phyloP scores from a whole-genome alignment of 2,329 filamentous ascomycete species.

The Paramyrothecium roridum region DNA sequence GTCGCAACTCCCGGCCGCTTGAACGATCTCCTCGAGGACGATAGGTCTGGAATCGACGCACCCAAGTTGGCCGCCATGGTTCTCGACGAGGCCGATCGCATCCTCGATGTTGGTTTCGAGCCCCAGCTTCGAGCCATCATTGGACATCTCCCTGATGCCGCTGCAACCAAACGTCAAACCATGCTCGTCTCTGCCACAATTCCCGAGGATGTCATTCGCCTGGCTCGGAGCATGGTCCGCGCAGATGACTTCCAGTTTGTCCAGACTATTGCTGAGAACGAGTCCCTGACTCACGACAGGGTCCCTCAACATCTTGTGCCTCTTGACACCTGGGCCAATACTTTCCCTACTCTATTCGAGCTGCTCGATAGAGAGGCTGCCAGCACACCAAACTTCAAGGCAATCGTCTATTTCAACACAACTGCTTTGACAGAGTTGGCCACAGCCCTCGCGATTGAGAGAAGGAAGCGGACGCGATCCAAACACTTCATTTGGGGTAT shows the following conservation, averaged over 20 bases:
- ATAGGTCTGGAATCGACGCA: slow-evolving; percentile 59
- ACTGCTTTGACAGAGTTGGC: slow-evolving; percentile 70
- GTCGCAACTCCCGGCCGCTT: slow-evolving; percentile 89
- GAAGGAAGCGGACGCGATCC: slow-evolving; percentile 27
- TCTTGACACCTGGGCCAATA: slow-evolving; percentile 68
- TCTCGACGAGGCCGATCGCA: slow-evolving; percentile 95
- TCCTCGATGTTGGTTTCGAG: slow-evolving; percentile 91
- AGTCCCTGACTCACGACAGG: slow-evolving; percentile 78
- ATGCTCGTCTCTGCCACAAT: slow-evolving; percentile 96
- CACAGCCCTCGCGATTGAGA: slow-evolving; percentile 41
- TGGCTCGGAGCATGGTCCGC: slow-evolving; percentile 78
- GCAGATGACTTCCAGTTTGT: slow-evolving; percentile 80
- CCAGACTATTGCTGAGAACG: slow-evolving; percentile 80
- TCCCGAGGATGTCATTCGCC: slow-evolving; percentile 73
- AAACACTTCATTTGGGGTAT: slow-evolving; percentile 52
- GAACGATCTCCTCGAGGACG: slow-evolving; percentile 74
- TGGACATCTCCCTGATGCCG: slow-evolving; percentile 57
- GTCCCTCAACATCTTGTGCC: slow-evolving; percentile 77
- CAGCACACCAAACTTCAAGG: slow-evolving; percentile 72
- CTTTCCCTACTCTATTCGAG: slow-evolving; percentile 74
- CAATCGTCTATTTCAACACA: slow-evolving; percentile 88
- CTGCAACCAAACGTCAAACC: slow-evolving; percentile 72
- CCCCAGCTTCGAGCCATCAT: slow-evolving; percentile 62
- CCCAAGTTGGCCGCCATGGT: slow-evolving; percentile 88
- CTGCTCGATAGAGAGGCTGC: slow-evolving; percentile 53